Evolutionary conservation across 2,329 filamentous ascomycete genomes (phyloP).

Genomic region (Fusarium sp.): DNA sequence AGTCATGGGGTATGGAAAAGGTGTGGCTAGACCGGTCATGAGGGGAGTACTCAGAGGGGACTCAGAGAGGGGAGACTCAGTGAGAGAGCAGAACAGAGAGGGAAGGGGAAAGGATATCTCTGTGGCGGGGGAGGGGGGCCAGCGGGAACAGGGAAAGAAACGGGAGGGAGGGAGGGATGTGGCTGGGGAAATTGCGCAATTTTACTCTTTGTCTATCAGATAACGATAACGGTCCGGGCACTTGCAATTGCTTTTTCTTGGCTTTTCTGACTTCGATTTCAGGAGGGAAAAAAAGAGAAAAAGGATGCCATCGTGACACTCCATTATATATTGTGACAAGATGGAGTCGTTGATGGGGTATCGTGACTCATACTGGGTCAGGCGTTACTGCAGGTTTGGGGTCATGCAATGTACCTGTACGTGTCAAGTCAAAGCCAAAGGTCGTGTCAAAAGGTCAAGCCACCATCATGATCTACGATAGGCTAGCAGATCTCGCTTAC

Average conservation of each 20-base stretch:
- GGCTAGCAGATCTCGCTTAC: slow-evolving; percentile 16
- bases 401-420: slow-evolving; percentile 12
- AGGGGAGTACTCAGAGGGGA: background rate
- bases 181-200: slow-evolving; percentile 30
- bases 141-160: background rate
- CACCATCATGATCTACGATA: slow-evolving; percentile 20
- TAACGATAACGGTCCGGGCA: slow-evolving; percentile 2
- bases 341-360: slow-evolving; percentile 5
- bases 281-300: background rate
- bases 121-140: background rate
- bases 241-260: background rate
- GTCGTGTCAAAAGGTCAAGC: slow-evolving; percentile 2
- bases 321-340: background rate
- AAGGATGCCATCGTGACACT: background rate
- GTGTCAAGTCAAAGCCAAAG: slow-evolving; percentile 16
- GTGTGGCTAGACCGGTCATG: slow-evolving; percentile 19
- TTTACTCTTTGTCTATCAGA: slow-evolving; percentile 14
- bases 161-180: background rate
- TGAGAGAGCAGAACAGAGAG: background rate
- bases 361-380: slow-evolving; percentile 24
- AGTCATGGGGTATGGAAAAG: slow-evolving; percentile 22
- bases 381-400: slow-evolving; percentile 18
- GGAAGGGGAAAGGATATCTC: background rate
- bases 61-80: no score
- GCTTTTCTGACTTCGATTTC: slow-evolving; percentile 2